A percentile compares a stretch with the other conserved stretches of the same genome.
These are phyloP conservation scores for Trichaptum fuscoviolaceum DNA, from an alignment of 768 basidiomycete species.

Conservation along the genomic window DNA sequence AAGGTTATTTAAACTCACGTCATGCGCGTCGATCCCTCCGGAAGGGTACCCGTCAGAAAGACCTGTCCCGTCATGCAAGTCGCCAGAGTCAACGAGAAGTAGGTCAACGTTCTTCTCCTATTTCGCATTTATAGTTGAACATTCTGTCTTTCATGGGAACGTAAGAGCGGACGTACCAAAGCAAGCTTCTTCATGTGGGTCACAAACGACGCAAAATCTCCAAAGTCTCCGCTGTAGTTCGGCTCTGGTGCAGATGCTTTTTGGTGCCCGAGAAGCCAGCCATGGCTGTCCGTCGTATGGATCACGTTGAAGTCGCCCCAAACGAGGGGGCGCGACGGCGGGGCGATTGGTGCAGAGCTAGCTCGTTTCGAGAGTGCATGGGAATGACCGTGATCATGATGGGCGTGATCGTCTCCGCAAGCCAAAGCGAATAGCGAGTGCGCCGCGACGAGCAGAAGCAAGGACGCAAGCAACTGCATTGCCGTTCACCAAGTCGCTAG, in stretches of 20 bases:
- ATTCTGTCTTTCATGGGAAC: background rate
- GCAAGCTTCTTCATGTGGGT: conserved; percentile 33
- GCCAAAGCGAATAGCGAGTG: background rate
- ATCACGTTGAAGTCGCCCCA: conserved; percentile 39
- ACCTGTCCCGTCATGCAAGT: conserved; percentile 22
- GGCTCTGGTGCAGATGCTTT: conserved; percentile 23
- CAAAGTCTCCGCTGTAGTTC: conserved; percentile 27
- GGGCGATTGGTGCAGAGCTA: conserved; percentile 6
- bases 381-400: conserved; percentile 1
- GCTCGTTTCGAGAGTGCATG: background rate
- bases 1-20: conserved; percentile 8
- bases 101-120: conserved; percentile 32
- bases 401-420: conserved; percentile 3
- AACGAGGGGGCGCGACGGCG: conserved; percentile 27
- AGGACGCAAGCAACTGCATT: background rate
- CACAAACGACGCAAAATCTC: conserved; percentile 34
- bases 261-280: conserved; percentile 37
- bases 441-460: background rate
- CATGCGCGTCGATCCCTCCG: conserved; percentile 18
- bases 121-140: conserved; percentile 1
- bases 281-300: conserved; percentile 35
- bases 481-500: background rate
- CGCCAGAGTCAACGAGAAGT: conserved; percentile 30
- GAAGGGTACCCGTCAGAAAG: conserved; percentile 26
- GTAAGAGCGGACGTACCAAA: background rate